A percentile compares a stretch with the other conserved stretches of the same genome.
These are phyloP conservation scores for Globisporangium okanoganense DNA, from an alignment of 352 stramenopile genomes.

Conservation along the genomic window DNA sequence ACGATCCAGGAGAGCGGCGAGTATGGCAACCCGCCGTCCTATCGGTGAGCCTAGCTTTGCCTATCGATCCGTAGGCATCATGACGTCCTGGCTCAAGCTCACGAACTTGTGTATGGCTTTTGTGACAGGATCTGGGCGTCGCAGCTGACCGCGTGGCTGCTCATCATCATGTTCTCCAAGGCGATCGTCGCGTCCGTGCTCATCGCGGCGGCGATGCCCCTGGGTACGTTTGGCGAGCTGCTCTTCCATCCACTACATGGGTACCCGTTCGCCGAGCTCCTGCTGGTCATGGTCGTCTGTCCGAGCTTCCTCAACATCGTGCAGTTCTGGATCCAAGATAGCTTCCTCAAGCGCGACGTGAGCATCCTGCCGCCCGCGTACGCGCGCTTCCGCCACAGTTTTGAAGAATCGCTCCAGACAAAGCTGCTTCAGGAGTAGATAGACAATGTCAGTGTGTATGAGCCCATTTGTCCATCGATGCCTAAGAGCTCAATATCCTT, in stretches of 20 bases:
- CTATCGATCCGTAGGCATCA: neutral
- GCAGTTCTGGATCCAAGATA: constrained; percentile 87
- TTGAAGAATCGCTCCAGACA: constrained; percentile 66
- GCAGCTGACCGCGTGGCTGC: constrained; percentile 58
- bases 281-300: constrained; percentile 80
- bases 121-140: constrained; percentile 42
- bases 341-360: constrained; percentile 75
- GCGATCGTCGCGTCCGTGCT: constrained; percentile 72
- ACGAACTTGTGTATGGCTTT: neutral
- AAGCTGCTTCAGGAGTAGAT: constrained; percentile 46
- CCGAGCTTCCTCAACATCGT: constrained; percentile 83
- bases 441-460: too few species aligned
- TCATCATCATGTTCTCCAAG: constrained; percentile 81
- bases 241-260: constrained; percentile 55
- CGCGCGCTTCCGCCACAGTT: constrained; percentile 54
- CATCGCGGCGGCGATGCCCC: constrained; percentile 38
- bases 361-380: constrained; percentile 57
- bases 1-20: constrained; percentile 75
- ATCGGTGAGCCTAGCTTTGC: constrained; percentile 20
- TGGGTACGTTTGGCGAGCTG: constrained; percentile 56
- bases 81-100: neutral
- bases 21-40: constrained; percentile 70
- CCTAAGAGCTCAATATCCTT: neutral
- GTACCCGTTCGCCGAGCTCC: constrained; percentile 67
- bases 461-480: too few species aligned